phyloP scores from a whole-genome alignment of 495 filamentous ascomycete genomes.

The Trichoderma reesei region DNA sequence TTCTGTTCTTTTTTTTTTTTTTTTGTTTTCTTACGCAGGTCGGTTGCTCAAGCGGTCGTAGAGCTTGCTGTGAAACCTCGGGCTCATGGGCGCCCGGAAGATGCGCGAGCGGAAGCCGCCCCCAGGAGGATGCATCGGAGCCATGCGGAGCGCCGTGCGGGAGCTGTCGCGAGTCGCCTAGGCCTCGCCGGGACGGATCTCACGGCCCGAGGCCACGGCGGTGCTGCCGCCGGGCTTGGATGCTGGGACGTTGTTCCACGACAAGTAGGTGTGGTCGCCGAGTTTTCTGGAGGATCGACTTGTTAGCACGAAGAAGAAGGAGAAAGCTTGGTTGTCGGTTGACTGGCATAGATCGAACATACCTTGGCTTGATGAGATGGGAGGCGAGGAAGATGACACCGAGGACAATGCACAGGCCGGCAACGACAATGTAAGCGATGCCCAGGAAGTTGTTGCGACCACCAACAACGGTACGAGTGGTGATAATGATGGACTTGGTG shows the following conservation, averaged over 20 bases:
- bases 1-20: background rate
- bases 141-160: background rate
- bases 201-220: constrained; percentile 24
- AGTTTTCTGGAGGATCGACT: constrained; percentile 57
- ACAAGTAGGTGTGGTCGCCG: constrained; percentile 92
- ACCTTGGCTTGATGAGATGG: constrained; percentile 84
- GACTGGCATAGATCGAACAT: constrained; percentile 18
- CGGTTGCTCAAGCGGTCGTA: background rate
- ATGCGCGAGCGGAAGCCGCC: background rate
- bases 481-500: constrained; percentile 88
- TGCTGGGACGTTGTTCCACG: constrained; percentile 86
- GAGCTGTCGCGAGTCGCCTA: constrained; percentile 9
- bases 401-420: constrained; percentile 82
- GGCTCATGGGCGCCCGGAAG: background rate
- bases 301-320: background rate
- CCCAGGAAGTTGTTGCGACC: constrained; percentile 94
- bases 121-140: background rate
- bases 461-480: constrained; percentile 88
- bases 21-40: background rate
- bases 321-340: background rate
- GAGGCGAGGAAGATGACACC: constrained; percentile 80
- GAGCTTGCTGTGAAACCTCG: background rate
- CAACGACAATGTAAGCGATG: constrained; percentile 91
- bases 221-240: constrained; percentile 34
- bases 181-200: constrained; percentile 15